Base-by-base conservation (phyloP, 2,329 filamentous ascomycete species). In the Colletotrichum lini region DNA sequence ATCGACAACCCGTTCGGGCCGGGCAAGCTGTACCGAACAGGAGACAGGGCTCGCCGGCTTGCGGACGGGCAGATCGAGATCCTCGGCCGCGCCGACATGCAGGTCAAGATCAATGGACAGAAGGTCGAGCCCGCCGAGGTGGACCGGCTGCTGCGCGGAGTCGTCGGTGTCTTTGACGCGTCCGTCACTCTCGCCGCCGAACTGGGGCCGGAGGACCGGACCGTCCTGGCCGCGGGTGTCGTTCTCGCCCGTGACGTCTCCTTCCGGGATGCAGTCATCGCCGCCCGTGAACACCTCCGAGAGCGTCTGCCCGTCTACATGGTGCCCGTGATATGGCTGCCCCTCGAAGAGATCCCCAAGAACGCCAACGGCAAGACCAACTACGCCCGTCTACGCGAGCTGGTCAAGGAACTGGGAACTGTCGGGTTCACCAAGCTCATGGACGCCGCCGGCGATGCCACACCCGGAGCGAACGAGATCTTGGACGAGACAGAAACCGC, bases 101-200 rank as follows among this genome's bases (percentile, higher is more conserved):
- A 81, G 67, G 74, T 80, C 72, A 81, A 81, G 73, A 75, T 81
- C 4, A 75, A 76, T 35, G 79, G 79, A 5, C 78, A 81, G 23
- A 77, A 79, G 6, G 75, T 80, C 8, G 79, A 81, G 40, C 73
- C 79, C 0, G 77, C 74, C 0, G 79, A 81, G 50, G 75, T 81
- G 6, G 79, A 80, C 69, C 54, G 38, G n/a, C 18, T 57, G 35
- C 21, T 71, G 77, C 26, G 73, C 69, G 26, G 26, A 26, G 21
- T 54, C 74, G 23, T 72, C 40, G n/a, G 21, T 21, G 49, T 35
- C 3, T 26, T 56, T 2, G 13, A 10, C 21, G 23, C 23, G 16
- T 64, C 38, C 21, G 38, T 42, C 54, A 57, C 54, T 42, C n/a
- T 57, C 3, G 54, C 35, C 18, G 21, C 42, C 54, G 15, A 21